Base-by-base conservation (phyloP, 73 alveolate genomes). In the Paramecium pentaurelia region DNA sequence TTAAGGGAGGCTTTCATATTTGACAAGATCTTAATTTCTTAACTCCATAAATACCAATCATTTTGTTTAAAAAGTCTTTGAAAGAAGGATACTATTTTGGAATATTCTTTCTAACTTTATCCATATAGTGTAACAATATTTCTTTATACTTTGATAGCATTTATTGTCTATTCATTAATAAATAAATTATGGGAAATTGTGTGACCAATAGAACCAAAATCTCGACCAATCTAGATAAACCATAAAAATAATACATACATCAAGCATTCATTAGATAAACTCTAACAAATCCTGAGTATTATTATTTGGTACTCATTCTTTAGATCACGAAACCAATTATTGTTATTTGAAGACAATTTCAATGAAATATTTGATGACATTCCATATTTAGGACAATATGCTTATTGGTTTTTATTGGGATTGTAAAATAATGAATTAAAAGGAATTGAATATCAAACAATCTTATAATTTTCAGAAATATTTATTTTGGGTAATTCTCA, bases 21-120 rank as follows among this genome's bases (percentile, higher is more conserved):
- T 80, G 8, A 80, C 25, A 8, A 80, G 91, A 80, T 80, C 91
- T 80, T 42, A 18, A 54, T 54, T n/a, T 80, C 58, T 20, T 42
- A 14, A 45, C 30, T 20, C 44, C 16, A 25, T 49, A 54, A 54
- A 80, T 71, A 89, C 94, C 88, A 71, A 71, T 54, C 94, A 89
- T 89, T 54, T 89, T 89, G 8, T 71, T 77, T 22, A 89, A 32
- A 18, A 89, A 83, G 37, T 89, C 94, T 54, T 73, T 89, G 34
- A 89, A 77, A 22, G 92, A 44, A 36, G 84, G 59, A 73, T 89
- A 89, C 37, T 70, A 45, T 73, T 71, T 89, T 1, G 94, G 94
- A 27, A 89, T 44, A 73, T 89, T 68, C 90, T 71, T 70, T 18
- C 58, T 71, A 60, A 89, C 75, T 59, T 71, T 89, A 47, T 89